Conservation (phyloP, 495 filamentous ascomycete genomes). For the Thermothielavioides terrestris region DNA sequence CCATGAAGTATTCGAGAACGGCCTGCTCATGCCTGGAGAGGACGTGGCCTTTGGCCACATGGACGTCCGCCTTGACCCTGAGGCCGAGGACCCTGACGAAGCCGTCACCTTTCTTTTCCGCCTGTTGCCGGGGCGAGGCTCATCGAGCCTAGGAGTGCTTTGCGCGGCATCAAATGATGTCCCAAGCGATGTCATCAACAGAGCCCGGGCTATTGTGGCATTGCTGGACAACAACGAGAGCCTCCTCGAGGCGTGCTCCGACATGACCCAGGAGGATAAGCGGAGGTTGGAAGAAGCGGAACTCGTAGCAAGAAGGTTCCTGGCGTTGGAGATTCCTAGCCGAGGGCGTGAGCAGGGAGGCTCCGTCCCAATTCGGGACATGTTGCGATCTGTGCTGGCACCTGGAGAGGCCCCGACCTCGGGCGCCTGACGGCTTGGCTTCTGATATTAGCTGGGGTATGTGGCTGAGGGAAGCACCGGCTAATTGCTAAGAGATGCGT, state of each 20-base stretch:
- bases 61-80: constrained; percentile 66
- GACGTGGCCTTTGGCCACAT: constrained; percentile 70
- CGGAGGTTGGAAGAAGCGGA: constrained; percentile 9
- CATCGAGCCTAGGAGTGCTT: constrained; percentile 74
- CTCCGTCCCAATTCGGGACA: constrained; percentile 1
- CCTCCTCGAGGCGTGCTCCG: constrained; percentile 12
- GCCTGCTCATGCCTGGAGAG: constrained; percentile 51
- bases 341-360: neutral
- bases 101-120: constrained; percentile 88
- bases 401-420: neutral
- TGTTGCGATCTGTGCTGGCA: constrained; percentile 3
- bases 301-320: constrained; percentile 12
- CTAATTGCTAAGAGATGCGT: neutral
- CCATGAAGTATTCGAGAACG: constrained; percentile 82
- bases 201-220: constrained; percentile 67
- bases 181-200: constrained; percentile 56
- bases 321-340: constrained; percentile 9
- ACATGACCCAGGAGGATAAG: constrained; percentile 11
- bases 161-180: constrained; percentile 84
- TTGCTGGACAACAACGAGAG: constrained; percentile 53
- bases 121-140: constrained; percentile 58
- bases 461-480: neutral
- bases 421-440: neutral
- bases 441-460: neutral
- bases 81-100: constrained; percentile 50